These are phyloP conservation scores for Trichoderma semiorbis DNA, from an alignment of 2,329 filamentous ascomycete genomes.

Conservation along the genomic window DNA sequence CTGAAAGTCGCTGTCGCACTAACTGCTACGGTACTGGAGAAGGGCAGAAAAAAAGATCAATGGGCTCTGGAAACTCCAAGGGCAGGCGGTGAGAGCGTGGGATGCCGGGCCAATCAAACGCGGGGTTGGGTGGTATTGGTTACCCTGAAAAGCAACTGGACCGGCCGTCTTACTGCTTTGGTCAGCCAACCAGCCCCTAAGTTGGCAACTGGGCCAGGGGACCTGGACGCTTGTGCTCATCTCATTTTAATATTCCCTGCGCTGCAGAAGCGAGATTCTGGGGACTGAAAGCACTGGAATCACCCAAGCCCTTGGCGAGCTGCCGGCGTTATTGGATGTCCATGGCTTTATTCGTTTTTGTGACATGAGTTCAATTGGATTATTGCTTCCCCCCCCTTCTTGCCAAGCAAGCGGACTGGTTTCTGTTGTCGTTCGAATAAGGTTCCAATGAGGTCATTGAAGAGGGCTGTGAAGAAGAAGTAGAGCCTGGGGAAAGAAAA, in stretches of 20 bases:
- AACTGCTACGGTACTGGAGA: not conserved
- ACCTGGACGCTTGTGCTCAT: not conserved
- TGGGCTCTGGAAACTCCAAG: not conserved
- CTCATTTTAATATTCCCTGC: slow-evolving; percentile 14
- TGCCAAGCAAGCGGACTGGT: not conserved
- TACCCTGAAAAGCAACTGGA: slow-evolving; percentile 1
- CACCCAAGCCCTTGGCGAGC: not conserved
- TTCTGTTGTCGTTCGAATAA: not conserved
- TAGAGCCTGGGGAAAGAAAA: not conserved
- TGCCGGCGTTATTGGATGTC: not conserved
- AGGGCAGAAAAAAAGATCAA: not conserved
- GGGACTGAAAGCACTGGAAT: not conserved
- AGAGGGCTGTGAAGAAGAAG: not conserved
- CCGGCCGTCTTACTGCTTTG: not conserved
- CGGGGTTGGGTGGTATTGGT: not conserved
- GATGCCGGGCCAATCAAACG: slow-evolving; percentile 2
- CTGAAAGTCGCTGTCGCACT: not conserved
- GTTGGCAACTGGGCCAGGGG: not conserved
- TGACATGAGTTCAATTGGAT: not conserved
- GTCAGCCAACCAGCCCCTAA: not conserved
- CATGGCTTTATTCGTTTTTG: not conserved
- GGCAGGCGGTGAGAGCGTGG: slow-evolving; percentile 10
- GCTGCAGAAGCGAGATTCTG: slow-evolving; percentile 10
- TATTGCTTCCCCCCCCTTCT: not conserved
- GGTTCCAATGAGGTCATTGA: not conserved